phyloP scores from a whole-genome alignment of 148 eudicot species.

The Rhododendron henanense region DNA sequence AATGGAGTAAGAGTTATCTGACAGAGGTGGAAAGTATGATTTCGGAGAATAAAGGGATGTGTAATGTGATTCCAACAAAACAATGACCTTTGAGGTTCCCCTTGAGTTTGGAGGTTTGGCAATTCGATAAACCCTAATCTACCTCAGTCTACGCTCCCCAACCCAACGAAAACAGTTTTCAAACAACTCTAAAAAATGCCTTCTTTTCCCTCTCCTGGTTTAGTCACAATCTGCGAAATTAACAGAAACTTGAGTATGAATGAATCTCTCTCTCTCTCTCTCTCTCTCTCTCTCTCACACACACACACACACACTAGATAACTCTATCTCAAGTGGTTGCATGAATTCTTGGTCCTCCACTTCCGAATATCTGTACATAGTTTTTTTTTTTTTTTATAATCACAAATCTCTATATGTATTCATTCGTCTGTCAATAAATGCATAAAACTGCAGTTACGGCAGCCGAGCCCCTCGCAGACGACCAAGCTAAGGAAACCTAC shows the following conservation, averaged over 20 bases:
- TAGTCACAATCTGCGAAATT: conserved; percentile 92
- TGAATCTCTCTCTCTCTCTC: conserved; percentile 6
- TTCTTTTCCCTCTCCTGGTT: conserved; percentile 69
- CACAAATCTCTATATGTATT: too few relatives aligned
- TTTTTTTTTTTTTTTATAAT: too few relatives aligned
- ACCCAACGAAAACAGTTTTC: too few relatives aligned
- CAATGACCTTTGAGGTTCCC: background rate
- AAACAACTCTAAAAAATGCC: conserved; percentile 36
- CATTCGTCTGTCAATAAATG: background rate
- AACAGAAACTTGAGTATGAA: conserved; percentile 71
- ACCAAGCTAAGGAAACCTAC: conserved; percentile 62
- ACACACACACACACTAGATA: background rate
- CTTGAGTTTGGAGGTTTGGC: too few relatives aligned
- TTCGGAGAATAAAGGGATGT: background rate
- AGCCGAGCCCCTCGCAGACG: conserved; percentile 64
- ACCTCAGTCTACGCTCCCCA: too few relatives aligned
- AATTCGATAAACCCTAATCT: too few relatives aligned
- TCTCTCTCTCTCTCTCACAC: background rate
- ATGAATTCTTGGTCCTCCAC: background rate
- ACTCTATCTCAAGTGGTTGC: background rate
- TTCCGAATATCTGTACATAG: too few relatives aligned
- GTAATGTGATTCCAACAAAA: background rate
- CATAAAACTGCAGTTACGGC: conserved; percentile 50
- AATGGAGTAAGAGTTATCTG: too few relatives aligned
- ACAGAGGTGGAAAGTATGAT: background rate